These are phyloP conservation scores for Cadophora sp. DNA, from an alignment of 2,329 filamentous ascomycete genomes.

Conservation along the genomic window DNA sequence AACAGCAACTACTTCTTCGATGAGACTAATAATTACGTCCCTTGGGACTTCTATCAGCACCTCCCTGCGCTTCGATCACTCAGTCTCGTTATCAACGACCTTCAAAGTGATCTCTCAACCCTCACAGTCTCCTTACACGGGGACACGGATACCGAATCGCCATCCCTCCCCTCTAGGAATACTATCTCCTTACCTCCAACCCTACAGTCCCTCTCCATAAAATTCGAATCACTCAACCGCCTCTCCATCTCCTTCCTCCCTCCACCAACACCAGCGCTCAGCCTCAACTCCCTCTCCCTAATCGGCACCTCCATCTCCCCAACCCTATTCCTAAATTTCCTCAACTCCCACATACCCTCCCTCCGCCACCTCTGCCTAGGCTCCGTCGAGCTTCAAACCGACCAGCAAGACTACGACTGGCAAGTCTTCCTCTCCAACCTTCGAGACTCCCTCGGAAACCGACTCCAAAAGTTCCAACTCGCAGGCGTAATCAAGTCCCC, in stretches of 20 bases:
- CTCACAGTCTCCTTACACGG: background rate
- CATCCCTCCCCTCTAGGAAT: background rate
- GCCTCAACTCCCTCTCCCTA: constrained; percentile 20
- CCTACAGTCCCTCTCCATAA: constrained; percentile 22
- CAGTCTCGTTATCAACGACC: constrained; percentile 17
- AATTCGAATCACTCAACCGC: constrained; percentile 16
- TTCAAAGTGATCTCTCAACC: background rate
- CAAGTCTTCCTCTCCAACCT: constrained; percentile 19
- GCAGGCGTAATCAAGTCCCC: constrained; percentile 15
- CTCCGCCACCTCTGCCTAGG: constrained; percentile 18
- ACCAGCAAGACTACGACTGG: constrained; percentile 14
- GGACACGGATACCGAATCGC: background rate
- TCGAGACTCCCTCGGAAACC: constrained; percentile 1
- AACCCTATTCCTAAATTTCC: constrained; percentile 14
- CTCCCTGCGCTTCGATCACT: constrained; percentile 15
- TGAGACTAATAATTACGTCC: background rate
- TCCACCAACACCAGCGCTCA: background rate
- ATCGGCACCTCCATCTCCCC: constrained; percentile 10
- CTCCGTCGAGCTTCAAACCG: constrained; percentile 11
- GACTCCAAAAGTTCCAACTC: constrained; percentile 31
- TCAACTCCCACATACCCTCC: constrained; percentile 2
- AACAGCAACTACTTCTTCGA: constrained; percentile 10
- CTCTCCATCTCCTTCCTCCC: constrained; percentile 16
- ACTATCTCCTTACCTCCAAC: background rate
- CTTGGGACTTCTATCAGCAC: background rate